Conservation (phyloP, 2,329 filamentous ascomycete genomes). For the Fusarium oxysporum region DNA sequence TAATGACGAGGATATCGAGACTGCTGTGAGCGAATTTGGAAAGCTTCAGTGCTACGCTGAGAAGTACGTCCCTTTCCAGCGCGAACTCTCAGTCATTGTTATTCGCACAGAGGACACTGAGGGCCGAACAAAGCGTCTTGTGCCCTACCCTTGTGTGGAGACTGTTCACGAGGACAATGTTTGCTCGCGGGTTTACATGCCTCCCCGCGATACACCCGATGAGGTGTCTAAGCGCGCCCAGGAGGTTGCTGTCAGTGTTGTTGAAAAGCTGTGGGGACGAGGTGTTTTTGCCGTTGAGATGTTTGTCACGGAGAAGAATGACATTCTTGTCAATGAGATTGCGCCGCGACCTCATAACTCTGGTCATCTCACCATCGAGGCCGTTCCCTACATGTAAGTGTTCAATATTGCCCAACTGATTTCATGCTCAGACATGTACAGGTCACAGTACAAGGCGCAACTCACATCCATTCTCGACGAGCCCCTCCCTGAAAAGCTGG, state of each 20-base stretch:
- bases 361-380: conserved; percentile 95
- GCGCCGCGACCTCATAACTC: conserved; percentile 88
- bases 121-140: conserved; percentile 60
- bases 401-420: fast-evolving
- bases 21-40: conserved; percentile 77
- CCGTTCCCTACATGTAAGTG: conserved; percentile 73
- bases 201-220: conserved; percentile 82
- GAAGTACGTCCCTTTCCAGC: conserved; percentile 86
- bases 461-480: conserved; percentile 82
- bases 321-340: conserved; percentile 86
- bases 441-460: conserved; percentile 91
- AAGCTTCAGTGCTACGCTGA: conserved; percentile 85
- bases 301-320: conserved; percentile 81
- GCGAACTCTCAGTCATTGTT: conserved; percentile 94
- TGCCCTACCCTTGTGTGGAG: conserved; percentile 91
- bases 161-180: conserved; percentile 96
- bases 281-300: conserved; percentile 98
- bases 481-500: conserved; percentile 66
- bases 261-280: conserved; percentile 84
- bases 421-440: neutral
- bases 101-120: conserved; percentile 82
- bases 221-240: conserved; percentile 74
- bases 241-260: conserved; percentile 59
- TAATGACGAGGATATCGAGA: conserved; percentile 61
- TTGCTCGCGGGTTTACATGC: conserved; percentile 91